These are phyloP conservation scores for Teratosphaeria pseudoeucalypti DNA, from an alignment of 2,329 filamentous ascomycete species.

Conservation along the genomic window DNA sequence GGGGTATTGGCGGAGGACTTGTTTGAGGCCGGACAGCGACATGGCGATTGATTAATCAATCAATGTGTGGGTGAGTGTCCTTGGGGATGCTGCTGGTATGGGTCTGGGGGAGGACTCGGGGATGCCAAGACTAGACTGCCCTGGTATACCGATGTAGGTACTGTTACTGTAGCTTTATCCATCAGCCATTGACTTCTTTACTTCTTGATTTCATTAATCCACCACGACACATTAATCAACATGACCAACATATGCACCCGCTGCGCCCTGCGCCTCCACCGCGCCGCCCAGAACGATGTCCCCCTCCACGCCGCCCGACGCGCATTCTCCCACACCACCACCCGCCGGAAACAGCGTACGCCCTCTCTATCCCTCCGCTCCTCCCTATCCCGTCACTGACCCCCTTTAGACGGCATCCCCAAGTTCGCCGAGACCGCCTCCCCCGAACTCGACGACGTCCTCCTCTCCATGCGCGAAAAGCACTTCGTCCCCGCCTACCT, in stretches of 20 bases:
- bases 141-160: too few species aligned
- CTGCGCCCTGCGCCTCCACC: conserved; percentile 24
- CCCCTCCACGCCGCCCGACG: conserved; percentile 9
- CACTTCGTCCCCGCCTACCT: conserved; percentile 37
- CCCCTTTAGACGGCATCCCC: conserved; percentile 27
- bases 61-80: neutral
- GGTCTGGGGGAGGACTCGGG: conserved; percentile 10
- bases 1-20: conserved; percentile 47
- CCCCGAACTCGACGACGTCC: conserved; percentile 30
- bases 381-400: neutral
- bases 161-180: neutral
- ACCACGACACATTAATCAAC: neutral
- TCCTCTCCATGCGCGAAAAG: conserved; percentile 32
- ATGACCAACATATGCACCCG: conserved; percentile 22
- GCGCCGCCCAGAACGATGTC: conserved; percentile 9
- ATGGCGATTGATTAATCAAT: conserved; percentile 31
- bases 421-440: conserved; percentile 32
- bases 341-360: conserved; percentile 7
- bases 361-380: neutral
- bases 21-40: conserved; percentile 56
- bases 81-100: conserved; percentile 1
- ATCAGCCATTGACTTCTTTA: neutral
- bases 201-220: too few species aligned
- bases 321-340: conserved; percentile 16
- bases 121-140: conserved; percentile 6